Percentiles rank a stretch among this genome's conserved stretches.
These are phyloP conservation scores for Usnea hakonensis DNA, from an alignment of 495 filamentous ascomycete genomes.

Conservation along the genomic window DNA sequence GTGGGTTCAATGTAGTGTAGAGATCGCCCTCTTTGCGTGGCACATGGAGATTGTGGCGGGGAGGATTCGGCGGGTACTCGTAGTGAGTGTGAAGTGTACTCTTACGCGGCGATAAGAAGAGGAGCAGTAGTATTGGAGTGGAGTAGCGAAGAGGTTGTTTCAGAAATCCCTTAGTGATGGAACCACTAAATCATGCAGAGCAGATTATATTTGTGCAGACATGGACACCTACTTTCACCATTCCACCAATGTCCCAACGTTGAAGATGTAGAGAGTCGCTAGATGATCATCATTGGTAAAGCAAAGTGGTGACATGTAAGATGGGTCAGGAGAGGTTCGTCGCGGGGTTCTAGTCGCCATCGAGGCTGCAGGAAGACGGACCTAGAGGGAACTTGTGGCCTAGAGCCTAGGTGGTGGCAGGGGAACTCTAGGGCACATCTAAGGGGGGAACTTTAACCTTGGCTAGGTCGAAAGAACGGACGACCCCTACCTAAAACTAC, in stretches of 20 bases:
- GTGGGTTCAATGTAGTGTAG: not conserved
- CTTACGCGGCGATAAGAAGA: constrained; percentile 12
- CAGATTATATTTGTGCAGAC: not conserved
- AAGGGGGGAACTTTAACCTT: constrained; percentile 4
- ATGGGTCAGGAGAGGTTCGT: constrained; percentile 2
- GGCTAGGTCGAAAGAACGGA: not conserved
- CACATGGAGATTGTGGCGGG: constrained; percentile 6
- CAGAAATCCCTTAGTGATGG: not conserved
- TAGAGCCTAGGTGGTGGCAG: constrained; percentile 9
- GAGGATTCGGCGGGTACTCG: not conserved
- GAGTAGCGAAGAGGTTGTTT: constrained; percentile 9
- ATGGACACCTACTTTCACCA: not conserved
- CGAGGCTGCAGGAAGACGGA: constrained; percentile 6
- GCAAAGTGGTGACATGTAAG: not conserved
- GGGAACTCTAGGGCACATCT: constrained; percentile 8
- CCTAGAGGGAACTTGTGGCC: constrained; percentile 4
- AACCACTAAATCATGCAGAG: constrained; percentile 11
- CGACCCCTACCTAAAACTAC: not conserved
- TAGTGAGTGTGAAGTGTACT: no score
- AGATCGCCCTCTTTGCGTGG: not conserved
- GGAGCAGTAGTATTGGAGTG: no score
- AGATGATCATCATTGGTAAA: not conserved
- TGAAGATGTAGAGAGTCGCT: not conserved
- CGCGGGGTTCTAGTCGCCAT: constrained; percentile 18
- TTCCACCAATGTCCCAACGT: not conserved